Base-by-base conservation (phyloP, 192 early-diverging fungal species). In the Spizellomyces sp. region DNA sequence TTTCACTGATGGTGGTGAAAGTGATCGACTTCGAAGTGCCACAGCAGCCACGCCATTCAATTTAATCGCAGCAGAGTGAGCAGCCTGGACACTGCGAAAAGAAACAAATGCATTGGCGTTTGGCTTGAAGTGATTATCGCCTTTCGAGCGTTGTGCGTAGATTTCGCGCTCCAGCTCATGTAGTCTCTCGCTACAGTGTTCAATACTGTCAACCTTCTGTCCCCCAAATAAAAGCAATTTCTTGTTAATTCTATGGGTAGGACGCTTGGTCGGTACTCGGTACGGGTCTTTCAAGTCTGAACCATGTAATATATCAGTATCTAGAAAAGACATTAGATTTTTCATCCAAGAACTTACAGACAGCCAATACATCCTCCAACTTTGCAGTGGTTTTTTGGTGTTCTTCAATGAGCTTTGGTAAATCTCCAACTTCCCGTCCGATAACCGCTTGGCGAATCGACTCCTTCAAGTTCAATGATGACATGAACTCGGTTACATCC, bases 161-260 rank as follows among this genome's bases (percentile, higher is more conserved):
- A 85, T 85, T 54, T 83, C 48, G 19, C 71, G 71, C 61, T 85
- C 83, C 22, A 85, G 48, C 1, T 63, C 63, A 22, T 77, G 64
- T 4, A 85, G 60, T 21, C 58, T 9, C 22, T 60, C 48, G 5
- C 79, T 61, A 22, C 70, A 69, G 61, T 64, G 71, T 41, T 22
- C 17, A 50, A 85, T 85, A 5, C 80, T 73, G 55, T 85, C 81
- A 17, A 85, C 83, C 6, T 8, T 21, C 47, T 78, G 45, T 47
- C 83, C 69, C 58, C 79, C 76, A 50, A 45, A 58, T 52, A 63
- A 15, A 15, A 45, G 36, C 45, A 70, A 42, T 52, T 50, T 54
- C 43, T 59, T 48, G 55, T 76, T 71, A 19, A 69, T 65, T 27
- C 57, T 17, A 59, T 83, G 75, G 44, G 61, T 70, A 5, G 83